phyloP scores from a whole-genome alignment of 345 rosid species.

The Camelina neglecta region DNA sequence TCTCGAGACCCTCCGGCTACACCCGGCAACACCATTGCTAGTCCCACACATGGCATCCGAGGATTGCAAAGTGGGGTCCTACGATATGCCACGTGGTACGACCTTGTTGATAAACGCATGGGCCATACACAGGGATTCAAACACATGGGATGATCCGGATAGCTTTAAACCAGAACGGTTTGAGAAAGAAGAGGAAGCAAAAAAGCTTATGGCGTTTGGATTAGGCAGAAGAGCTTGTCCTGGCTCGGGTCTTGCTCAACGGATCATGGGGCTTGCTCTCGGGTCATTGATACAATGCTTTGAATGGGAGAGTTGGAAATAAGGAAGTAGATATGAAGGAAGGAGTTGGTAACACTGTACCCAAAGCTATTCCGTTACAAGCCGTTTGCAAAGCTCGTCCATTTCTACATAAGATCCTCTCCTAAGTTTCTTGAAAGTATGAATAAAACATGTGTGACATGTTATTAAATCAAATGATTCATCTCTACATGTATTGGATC shows the following conservation, averaged over 20 bases:
- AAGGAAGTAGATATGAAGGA: slow-evolving; percentile 54
- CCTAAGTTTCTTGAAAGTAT: neutral
- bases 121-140: slow-evolving; percentile 64
- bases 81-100: slow-evolving; percentile 52
- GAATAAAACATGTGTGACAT: slow-evolving; percentile 11
- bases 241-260: slow-evolving; percentile 54
- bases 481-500: neutral
- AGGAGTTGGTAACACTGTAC: slow-evolving; percentile 55
- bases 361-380: slow-evolving; percentile 49
- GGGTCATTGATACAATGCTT: slow-evolving; percentile 60
- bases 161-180: slow-evolving; percentile 61
- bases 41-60: slow-evolving; percentile 51
- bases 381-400: slow-evolving; percentile 50
- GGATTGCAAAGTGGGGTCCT: slow-evolving; percentile 50
- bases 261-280: slow-evolving; percentile 45
- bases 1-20: slow-evolving; percentile 53
- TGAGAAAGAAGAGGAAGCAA: slow-evolving; percentile 40
- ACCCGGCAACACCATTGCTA: slow-evolving; percentile 52
- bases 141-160: slow-evolving; percentile 51
- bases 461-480: neutral
- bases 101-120: slow-evolving; percentile 54
- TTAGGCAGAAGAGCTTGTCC: slow-evolving; percentile 60
- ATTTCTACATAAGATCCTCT: slow-evolving; percentile 26
- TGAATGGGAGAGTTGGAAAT: slow-evolving; percentile 56
- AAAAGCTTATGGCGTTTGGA: slow-evolving; percentile 57